A percentile compares a stretch with the other conserved stretches of the same genome.
These are phyloP conservation scores for Didymosphaeria variabile DNA, from an alignment of 2,329 filamentous ascomycete species.

Conservation along the genomic window DNA sequence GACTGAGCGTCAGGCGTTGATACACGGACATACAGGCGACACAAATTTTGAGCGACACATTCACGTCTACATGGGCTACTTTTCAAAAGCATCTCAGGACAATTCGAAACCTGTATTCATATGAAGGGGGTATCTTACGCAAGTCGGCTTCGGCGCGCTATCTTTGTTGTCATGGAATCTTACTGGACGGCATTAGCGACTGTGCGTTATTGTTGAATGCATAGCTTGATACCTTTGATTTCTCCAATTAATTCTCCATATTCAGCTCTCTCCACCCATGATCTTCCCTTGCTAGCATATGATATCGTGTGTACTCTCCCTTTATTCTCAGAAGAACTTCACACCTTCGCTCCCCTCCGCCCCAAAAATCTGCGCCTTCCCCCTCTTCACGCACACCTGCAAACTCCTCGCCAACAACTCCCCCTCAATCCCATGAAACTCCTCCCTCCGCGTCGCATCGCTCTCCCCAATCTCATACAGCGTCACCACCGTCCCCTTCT, in stretches of 20 bases:
- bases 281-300: neutral
- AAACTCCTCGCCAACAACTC: constrained; percentile 83
- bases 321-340: constrained; percentile 80
- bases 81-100: neutral
- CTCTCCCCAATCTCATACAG: constrained; percentile 91
- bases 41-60: neutral
- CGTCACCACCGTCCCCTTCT: constrained; percentile 88
- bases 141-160: constrained; percentile 1
- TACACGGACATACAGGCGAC: constrained; percentile 16
- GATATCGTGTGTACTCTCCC: neutral
- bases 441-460: constrained; percentile 74
- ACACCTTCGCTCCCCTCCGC: constrained; percentile 82
- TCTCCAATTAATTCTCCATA: neutral
- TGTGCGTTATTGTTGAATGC: neutral
- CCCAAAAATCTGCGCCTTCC: constrained; percentile 93
- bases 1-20: constrained; percentile 30
- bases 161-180: neutral
- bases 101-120: constrained; percentile 6
- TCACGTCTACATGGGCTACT: neutral
- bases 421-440: constrained; percentile 88
- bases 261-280: neutral
- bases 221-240: neutral
- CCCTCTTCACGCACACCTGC: constrained; percentile 82
- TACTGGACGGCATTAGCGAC: constrained; percentile 13
- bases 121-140: constrained; percentile 8